phyloP scores from a whole-genome alignment of 495 filamentous ascomycete genomes.

The Penicillium herquei region DNA sequence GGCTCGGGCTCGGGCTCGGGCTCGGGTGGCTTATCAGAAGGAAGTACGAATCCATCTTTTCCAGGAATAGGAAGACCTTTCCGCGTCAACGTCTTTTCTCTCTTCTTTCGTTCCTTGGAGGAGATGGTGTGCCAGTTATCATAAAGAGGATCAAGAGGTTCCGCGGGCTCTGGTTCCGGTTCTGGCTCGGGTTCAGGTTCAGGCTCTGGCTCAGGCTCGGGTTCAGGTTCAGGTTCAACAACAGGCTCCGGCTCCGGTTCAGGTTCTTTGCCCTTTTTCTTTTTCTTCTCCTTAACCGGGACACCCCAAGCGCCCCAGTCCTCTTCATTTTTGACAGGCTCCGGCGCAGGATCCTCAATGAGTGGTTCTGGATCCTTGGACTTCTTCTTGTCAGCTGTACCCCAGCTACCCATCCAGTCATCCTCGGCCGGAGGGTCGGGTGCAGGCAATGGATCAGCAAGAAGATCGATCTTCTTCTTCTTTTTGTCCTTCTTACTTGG shows the following conservation, averaged over 20 bases:
- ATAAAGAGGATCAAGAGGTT: constrained; percentile 39
- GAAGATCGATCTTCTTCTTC: constrained; percentile 36
- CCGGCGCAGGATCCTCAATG: not conserved
- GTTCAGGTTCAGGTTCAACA: constrained; percentile 29
- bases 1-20: constrained; percentile 6
- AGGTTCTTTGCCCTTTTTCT: constrained; percentile 27
- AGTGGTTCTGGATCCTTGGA: constrained; percentile 28
- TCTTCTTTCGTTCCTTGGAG: constrained; percentile 41
- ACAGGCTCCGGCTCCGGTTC: constrained; percentile 18
- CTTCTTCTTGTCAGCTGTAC: constrained; percentile 36
- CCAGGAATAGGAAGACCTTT: constrained; percentile 24
- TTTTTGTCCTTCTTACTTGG: constrained; percentile 40
- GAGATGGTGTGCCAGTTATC: constrained; percentile 33
- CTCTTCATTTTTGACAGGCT: constrained; percentile 35
- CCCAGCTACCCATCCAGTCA: constrained; percentile 33
- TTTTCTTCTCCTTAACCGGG: constrained; percentile 30
- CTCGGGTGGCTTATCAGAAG: constrained; percentile 18
- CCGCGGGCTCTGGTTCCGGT: constrained; percentile 23
- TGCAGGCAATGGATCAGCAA: constrained; percentile 26
- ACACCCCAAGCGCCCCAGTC: constrained; percentile 36
- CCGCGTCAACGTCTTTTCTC: constrained; percentile 34
- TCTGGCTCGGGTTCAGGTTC: constrained; percentile 32
- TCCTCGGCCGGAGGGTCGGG: constrained; percentile 23
- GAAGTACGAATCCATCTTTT: constrained; percentile 31
- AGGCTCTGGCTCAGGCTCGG: constrained; percentile 26